Percentiles rank a stretch among this genome's conserved stretches.
Evolutionary conservation across 2,329 filamentous ascomycete genomes (phyloP).

Genomic region (Aspergillus sp.): DNA sequence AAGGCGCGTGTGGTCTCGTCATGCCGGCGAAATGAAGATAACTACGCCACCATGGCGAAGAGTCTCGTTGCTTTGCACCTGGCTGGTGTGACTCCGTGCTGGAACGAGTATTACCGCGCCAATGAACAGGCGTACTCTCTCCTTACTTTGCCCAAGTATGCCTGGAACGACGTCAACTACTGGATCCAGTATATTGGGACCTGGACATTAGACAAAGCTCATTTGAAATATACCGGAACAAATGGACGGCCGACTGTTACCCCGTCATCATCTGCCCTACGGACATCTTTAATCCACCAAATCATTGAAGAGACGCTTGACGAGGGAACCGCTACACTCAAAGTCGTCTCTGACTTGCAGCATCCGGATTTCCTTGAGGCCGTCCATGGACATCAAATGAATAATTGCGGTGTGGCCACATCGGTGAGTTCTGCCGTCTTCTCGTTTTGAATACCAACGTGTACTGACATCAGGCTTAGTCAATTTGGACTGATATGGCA

Average conservation of each 20-base stretch:
- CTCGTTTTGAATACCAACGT: background rate
- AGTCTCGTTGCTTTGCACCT: conserved; percentile 59
- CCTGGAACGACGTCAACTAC: conserved; percentile 70
- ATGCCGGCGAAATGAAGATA: conserved; percentile 61
- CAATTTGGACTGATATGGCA: conserved; percentile 14
- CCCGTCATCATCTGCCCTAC: background rate
- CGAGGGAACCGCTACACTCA: conserved; percentile 33
- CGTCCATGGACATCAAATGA: conserved; percentile 47
- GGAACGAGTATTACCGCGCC: conserved; percentile 67
- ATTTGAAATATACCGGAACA: background rate
- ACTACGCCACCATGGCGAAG: conserved; percentile 65
- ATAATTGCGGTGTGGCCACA: conserved; percentile 44
- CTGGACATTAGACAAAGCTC: conserved; percentile 68
- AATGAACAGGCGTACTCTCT: conserved; percentile 60
- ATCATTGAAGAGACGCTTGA: conserved; percentile 22
- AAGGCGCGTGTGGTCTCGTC: conserved; percentile 57
- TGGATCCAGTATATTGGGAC: conserved; percentile 73
- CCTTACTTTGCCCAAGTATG: conserved; percentile 65
- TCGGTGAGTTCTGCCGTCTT: conserved; percentile 36
- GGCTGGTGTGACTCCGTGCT: conserved; percentile 64
- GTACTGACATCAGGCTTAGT: conserved; percentile 9
- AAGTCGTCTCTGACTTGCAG: conserved; percentile 43
- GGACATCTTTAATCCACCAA: conserved; percentile 24
- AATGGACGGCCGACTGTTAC: background rate
- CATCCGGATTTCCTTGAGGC: conserved; percentile 39